A percentile compares a stretch with the other conserved stretches of the same genome.
phyloP scores from a whole-genome alignment of 2,329 filamentous ascomycete species.

The Fusarium napiforme region DNA sequence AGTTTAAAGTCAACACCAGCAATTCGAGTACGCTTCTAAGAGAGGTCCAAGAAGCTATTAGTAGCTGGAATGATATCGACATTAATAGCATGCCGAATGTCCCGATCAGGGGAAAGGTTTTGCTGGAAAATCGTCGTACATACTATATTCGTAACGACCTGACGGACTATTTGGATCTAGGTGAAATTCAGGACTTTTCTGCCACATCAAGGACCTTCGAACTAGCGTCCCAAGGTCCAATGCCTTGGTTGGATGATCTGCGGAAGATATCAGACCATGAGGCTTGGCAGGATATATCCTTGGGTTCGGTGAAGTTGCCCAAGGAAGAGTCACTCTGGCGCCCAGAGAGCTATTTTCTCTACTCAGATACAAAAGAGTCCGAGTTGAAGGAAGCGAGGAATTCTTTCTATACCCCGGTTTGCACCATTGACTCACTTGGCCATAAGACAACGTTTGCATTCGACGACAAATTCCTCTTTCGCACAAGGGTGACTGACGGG shows the following conservation, averaged over 20 bases:
- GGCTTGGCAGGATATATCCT: neutral
- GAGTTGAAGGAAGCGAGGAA: neutral
- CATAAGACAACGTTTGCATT: neutral
- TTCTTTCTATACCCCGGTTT: neutral
- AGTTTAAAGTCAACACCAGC: neutral
- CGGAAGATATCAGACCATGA: neutral
- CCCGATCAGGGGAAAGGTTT: neutral
- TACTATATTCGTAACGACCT: neutral
- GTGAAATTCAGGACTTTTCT: neutral
- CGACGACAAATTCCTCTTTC: neutral
- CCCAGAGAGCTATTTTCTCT: neutral
- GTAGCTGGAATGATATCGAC: neutral
- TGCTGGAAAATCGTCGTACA: neutral
- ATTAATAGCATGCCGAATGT: neutral
- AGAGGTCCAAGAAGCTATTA: neutral
- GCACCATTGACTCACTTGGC: neutral
- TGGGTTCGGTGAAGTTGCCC: neutral
- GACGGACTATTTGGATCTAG: neutral
- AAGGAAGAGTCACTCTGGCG: neutral
- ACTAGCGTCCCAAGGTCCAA: neutral
- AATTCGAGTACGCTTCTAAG: neutral
- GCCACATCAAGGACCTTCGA: neutral
- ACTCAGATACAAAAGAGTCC: neutral
- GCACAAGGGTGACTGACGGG: neutral
- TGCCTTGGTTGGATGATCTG: neutral